These are phyloP conservation scores for Lasiodiplodia citricola DNA, from an alignment of 2,329 filamentous ascomycete genomes.

Conservation along the genomic window DNA sequence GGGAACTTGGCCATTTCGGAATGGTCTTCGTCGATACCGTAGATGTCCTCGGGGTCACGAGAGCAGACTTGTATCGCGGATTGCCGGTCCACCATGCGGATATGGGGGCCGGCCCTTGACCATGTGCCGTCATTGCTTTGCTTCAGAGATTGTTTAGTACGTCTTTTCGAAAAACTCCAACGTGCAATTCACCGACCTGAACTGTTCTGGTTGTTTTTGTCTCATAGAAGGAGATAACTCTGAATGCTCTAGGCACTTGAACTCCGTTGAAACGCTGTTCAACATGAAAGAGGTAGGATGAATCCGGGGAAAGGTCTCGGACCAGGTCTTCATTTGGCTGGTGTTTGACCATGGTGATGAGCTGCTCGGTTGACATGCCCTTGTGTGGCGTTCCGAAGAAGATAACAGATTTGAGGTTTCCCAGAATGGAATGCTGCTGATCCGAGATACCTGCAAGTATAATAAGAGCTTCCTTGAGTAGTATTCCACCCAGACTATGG, in stretches of 20 bases:
- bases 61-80: not conserved
- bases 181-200: not conserved
- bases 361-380: not conserved
- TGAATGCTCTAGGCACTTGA: not conserved
- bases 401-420: not conserved
- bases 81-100: not conserved
- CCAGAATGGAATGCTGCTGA: not conserved
- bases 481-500: not conserved
- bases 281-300: not conserved
- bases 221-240: constrained; percentile 1
- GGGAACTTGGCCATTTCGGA: constrained; percentile 1
- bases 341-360: not conserved
- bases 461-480: not conserved
- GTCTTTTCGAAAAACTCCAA: fast-evolving
- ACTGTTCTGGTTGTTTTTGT: not conserved
- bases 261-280: not conserved
- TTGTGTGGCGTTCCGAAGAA: not conserved
- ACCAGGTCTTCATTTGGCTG: not conserved
- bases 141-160: not conserved
- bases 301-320: not conserved
- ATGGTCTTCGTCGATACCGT: not conserved
- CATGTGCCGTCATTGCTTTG: not conserved
- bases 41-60: not conserved
- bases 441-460: not conserved
- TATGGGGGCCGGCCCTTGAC: not conserved